Percentiles rank a stretch among this genome's conserved stretches.
Conservation (phyloP, 306 rosid genomes). For the Calophaca sinica region DNA sequence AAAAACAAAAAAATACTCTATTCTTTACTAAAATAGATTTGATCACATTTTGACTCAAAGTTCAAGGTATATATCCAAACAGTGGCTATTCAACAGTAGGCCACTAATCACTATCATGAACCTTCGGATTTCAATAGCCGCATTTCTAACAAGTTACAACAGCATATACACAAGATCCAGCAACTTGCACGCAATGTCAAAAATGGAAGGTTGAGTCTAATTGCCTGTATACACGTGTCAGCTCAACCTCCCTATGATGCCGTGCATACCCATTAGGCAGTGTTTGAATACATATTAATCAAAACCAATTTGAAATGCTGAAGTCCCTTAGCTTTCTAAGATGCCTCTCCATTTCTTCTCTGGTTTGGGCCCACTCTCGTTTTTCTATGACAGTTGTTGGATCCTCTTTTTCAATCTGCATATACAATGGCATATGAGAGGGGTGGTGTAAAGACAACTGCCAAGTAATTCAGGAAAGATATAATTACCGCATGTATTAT, state of each 20-base stretch:
- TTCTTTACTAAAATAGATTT: not conserved
- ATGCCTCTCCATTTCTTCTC: constrained; percentile 95
- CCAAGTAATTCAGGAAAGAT: constrained; percentile 43
- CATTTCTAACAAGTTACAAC: constrained; percentile 39
- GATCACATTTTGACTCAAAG: not conserved
- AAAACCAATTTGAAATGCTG: constrained; percentile 88
- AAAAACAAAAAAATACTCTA: constrained; percentile 12
- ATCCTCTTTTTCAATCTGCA: constrained; percentile 85
- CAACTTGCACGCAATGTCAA: constrained; percentile 21
- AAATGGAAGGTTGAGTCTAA: constrained; percentile 18
- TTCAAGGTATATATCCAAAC: not conserved
- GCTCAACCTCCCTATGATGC: constrained; percentile 26
- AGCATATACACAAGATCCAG: constrained; percentile 38
- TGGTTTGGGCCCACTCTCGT: constrained; percentile 77
- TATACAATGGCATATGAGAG: constrained; percentile 39
- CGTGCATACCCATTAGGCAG: constrained; percentile 11
- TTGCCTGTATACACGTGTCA: constrained; percentile 9
- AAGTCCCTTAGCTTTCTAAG: constrained; percentile 94
- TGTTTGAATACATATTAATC: constrained; percentile 28
- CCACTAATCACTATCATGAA: not conserved
- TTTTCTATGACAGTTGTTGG: constrained; percentile 89
- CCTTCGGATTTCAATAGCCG: constrained; percentile 35
- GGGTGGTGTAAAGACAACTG: constrained; percentile 18
- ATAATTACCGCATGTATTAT: constrained; percentile 67
- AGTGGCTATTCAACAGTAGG: constrained; percentile 13